Evolutionary conservation across 306 rosid genomes (phyloP), one percentile per base, ranked within the genome.

Genomic region (Vicia villosa): DNA sequence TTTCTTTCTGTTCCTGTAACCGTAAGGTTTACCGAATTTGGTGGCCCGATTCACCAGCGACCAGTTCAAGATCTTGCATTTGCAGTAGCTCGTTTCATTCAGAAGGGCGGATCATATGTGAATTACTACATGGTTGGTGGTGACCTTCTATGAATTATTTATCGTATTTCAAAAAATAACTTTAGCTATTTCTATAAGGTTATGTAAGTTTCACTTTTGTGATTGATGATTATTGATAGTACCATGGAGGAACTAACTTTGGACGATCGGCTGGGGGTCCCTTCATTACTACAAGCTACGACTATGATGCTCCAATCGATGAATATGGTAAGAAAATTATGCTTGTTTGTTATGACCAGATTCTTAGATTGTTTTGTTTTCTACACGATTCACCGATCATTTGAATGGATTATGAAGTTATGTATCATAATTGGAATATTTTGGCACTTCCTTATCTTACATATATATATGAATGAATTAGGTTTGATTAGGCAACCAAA

Each of bases 211-310:
- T 37, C 61, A 51, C 55, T 65, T 70, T 8, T 66, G 28, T 71
- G 70, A 8, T 66, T 54, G 49, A 10, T 77, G 76, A 73, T 74
- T 66, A 76, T 60, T 82, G 79, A 46, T 77, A 93, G 98, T 93
- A 93, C 67, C 97, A 93, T 70, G 98, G 98, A 78, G 98, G 98
- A 82, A 93, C 98, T 58, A 93, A 93, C 83, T 88, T 93, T 24
- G 98, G 98, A 74, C 90, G 98, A 69, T 85, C 96, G 59, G 94
- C 98, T 72, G 98, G 98, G 37, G 98, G 98, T 22, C 98, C 98
- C 15, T 93, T 90, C 85, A 78, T 93, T 45, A 86, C 98, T 66
- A 83, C 98, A 62, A 93, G 97, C 75, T 93, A 93, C 28, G 98
- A 93, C 79, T 93, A 93, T 74, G 96, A 93, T 81, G 97, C 97